Conservation (phyloP, 768 basidiomycete species). For the Leccinum olivaceopallidum region DNA sequence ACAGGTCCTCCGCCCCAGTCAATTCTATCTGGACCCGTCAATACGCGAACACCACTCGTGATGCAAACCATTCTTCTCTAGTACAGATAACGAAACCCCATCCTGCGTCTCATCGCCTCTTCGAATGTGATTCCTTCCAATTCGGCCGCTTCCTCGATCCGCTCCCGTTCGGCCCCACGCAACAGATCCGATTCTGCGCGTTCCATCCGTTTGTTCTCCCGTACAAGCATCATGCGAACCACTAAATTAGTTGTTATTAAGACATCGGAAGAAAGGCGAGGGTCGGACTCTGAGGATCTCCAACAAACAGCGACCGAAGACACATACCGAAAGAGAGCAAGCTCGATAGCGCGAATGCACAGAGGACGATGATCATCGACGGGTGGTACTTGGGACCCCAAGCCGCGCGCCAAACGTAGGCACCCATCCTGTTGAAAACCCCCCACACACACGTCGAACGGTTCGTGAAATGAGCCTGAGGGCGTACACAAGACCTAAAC, state of each 20-base stretch:
- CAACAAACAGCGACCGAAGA: background rate
- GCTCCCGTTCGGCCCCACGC: slow-evolving; percentile 44
- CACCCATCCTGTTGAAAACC: slow-evolving; percentile 46
- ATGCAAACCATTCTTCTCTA: slow-evolving; percentile 19
- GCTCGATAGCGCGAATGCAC: slow-evolving; percentile 32
- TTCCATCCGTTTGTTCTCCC: slow-evolving; percentile 52
- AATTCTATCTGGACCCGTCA: background rate
- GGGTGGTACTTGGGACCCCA: slow-evolving; percentile 66
- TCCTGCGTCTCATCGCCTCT: slow-evolving; percentile 55
- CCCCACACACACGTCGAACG: background rate
- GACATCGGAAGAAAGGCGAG: background rate
- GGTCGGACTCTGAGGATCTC: background rate
- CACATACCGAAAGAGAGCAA: slow-evolving; percentile 36
- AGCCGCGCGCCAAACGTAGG: slow-evolving; percentile 57
- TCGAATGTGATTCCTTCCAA: slow-evolving; percentile 61
- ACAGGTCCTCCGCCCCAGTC: background rate
- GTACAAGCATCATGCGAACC: slow-evolving; percentile 46
- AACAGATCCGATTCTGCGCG: slow-evolving; percentile 45
- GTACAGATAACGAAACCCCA: slow-evolving; percentile 59
- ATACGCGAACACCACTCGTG: background rate
- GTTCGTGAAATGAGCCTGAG: background rate
- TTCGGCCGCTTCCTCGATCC: slow-evolving; percentile 58
- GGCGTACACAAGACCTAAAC: background rate
- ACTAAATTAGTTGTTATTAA: slow-evolving; percentile 28
- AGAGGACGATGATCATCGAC: slow-evolving; percentile 54